phyloP scores from a whole-genome alignment of 2,329 filamentous ascomycete genomes.

The Teratosphaeriaceae sp. region DNA sequence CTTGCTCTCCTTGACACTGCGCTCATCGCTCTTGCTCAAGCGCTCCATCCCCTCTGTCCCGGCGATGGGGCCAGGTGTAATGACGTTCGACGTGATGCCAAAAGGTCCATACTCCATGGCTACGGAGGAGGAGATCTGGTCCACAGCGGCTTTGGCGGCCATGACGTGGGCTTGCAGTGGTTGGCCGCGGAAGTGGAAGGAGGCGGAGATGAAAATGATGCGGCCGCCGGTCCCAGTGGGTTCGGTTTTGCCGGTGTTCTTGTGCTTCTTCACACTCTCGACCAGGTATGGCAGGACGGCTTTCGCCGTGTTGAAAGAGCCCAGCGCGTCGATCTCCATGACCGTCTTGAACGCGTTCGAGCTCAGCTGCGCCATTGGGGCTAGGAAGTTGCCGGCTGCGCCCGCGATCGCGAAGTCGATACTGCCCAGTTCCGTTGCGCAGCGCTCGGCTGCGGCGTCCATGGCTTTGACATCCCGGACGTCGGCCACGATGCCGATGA shows the following conservation, averaged over 20 bases:
- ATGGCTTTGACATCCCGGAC: slow-evolving; percentile 63
- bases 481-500: slow-evolving; percentile 74
- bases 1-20: slow-evolving; percentile 24
- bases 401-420: slow-evolving; percentile 95
- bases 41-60: slow-evolving; percentile 62
- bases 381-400: slow-evolving; percentile 92
- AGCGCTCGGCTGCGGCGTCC: slow-evolving; percentile 68
- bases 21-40: slow-evolving; percentile 29
- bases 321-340: slow-evolving; percentile 92
- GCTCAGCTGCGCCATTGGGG: slow-evolving; percentile 72
- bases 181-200: slow-evolving; percentile 82
- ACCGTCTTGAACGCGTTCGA: slow-evolving; percentile 91
- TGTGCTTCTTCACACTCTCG: slow-evolving; percentile 60
- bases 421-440: slow-evolving; percentile 72
- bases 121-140: slow-evolving; percentile 72
- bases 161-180: slow-evolving; percentile 84
- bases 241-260: slow-evolving; percentile 50
- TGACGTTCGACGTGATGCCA: slow-evolving; percentile 80
- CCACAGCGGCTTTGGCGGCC: slow-evolving; percentile 85
- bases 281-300: slow-evolving; percentile 78
- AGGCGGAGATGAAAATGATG: slow-evolving; percentile 84
- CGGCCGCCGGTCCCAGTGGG: slow-evolving; percentile 59
- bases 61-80: slow-evolving; percentile 79
- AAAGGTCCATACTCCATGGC: slow-evolving; percentile 85
- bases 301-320: slow-evolving; percentile 92